These are phyloP conservation scores for Myriosclerotinia curreyana DNA, from an alignment of 2,329 filamentous ascomycete species.

Conservation along the genomic window DNA sequence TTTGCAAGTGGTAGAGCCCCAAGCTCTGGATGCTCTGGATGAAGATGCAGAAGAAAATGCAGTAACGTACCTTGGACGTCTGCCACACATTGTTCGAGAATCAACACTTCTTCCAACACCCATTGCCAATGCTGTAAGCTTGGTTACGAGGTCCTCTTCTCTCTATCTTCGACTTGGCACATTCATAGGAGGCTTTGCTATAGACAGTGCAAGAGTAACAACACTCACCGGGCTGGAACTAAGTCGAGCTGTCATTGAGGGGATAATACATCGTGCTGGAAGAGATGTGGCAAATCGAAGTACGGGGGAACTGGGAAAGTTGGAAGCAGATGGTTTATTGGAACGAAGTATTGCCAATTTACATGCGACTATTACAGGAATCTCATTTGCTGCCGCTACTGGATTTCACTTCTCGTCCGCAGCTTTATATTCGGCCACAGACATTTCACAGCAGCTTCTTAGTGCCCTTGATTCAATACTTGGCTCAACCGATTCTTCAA, in stretches of 20 bases:
- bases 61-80: not conserved
- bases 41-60: not conserved
- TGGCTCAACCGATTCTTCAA: slow-evolving; percentile 66
- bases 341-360: slow-evolving; percentile 55
- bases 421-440: slow-evolving; percentile 52
- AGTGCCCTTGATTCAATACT: slow-evolving; percentile 61
- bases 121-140: slow-evolving; percentile 57
- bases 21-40: not conserved
- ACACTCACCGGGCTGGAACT: slow-evolving; percentile 42
- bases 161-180: slow-evolving; percentile 45
- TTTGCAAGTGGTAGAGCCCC: not conserved
- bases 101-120: slow-evolving; percentile 56
- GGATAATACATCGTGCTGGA: slow-evolving; percentile 41
- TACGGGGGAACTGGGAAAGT: slow-evolving; percentile 45
- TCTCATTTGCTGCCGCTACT: slow-evolving; percentile 60
- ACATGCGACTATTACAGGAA: slow-evolving; percentile 55
- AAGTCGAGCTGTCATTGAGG: slow-evolving; percentile 41
- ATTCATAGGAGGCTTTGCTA: slow-evolving; percentile 40
- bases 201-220: slow-evolving; percentile 41
- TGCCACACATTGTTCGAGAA: slow-evolving; percentile 21
- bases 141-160: slow-evolving; percentile 58
- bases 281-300: slow-evolving; percentile 39
- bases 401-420: slow-evolving; percentile 58
- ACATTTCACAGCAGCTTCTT: slow-evolving; percentile 56
- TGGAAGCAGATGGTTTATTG: slow-evolving; percentile 55